Conservation (phyloP, 2,329 filamentous ascomycete species). For the Fusarium denticulatum region DNA sequence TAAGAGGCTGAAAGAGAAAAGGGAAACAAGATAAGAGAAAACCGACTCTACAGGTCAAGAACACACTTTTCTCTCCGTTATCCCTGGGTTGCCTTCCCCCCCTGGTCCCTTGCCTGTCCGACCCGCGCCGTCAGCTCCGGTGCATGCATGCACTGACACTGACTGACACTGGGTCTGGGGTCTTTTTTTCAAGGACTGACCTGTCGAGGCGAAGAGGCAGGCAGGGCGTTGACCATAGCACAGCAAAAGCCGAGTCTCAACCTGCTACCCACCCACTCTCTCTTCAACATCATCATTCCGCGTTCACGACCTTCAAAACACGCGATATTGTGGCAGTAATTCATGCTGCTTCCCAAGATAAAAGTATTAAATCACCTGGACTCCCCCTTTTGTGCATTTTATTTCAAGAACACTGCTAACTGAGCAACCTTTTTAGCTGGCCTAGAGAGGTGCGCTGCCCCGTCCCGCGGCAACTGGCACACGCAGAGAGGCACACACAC, state of each 20-base stretch:
- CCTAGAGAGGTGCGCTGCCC: slow-evolving; percentile 47
- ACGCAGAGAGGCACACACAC: slow-evolving; percentile 18
- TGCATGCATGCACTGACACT: slow-evolving; percentile 32
- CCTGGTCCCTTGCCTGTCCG: slow-evolving; percentile 36
- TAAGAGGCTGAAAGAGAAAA: not conserved
- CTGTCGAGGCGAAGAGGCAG: slow-evolving; percentile 14
- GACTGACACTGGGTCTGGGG: slow-evolving; percentile 21
- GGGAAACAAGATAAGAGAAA: not conserved
- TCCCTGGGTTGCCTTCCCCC: slow-evolving; percentile 9
- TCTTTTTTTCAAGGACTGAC: slow-evolving; percentile 17
- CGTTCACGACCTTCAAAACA: slow-evolving; percentile 45
- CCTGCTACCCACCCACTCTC: slow-evolving; percentile 39
- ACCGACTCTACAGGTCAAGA: not conserved
- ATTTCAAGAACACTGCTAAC: slow-evolving; percentile 25
- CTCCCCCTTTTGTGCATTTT: not conserved
- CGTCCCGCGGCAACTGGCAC: slow-evolving; percentile 40
- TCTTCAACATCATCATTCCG: slow-evolving; percentile 42
- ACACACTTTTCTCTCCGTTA: slow-evolving; percentile 5
- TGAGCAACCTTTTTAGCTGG: slow-evolving; percentile 28
- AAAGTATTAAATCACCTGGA: slow-evolving; percentile 38
- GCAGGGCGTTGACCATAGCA: slow-evolving; percentile 20
- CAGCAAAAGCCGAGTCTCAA: slow-evolving; percentile 29
- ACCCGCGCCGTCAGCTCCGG: slow-evolving; percentile 39
- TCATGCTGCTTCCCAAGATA: slow-evolving; percentile 47
- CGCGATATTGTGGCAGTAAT: slow-evolving; percentile 47